These are phyloP conservation scores for Piedraia hortae DNA, from an alignment of 2,329 filamentous ascomycete genomes.

Conservation along the genomic window DNA sequence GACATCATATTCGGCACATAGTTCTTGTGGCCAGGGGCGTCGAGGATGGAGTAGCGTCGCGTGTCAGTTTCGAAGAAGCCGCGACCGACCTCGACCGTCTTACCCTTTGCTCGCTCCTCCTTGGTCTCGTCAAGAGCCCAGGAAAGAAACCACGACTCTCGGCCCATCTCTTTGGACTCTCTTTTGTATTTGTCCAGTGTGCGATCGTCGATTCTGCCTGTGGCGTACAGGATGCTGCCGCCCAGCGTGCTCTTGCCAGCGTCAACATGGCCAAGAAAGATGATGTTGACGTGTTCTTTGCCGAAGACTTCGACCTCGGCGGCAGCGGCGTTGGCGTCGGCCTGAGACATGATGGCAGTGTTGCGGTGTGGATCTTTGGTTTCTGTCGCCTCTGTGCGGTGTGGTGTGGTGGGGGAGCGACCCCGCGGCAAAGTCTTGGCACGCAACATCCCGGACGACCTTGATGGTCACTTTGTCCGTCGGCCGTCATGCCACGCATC, in stretches of 20 bases:
- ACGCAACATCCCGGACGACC: no score
- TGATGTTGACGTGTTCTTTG: slow-evolving; percentile 81
- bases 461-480: no score
- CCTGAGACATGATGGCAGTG: slow-evolving; percentile 62
- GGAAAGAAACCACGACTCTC: slow-evolving; percentile 96
- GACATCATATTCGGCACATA: slow-evolving; percentile 98
- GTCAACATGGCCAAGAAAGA: slow-evolving; percentile 95
- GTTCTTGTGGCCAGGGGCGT: slow-evolving; percentile 91
- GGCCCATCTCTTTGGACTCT: slow-evolving; percentile 83
- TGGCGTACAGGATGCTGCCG: slow-evolving; percentile 73
- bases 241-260: slow-evolving; percentile 92
- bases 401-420: no score
- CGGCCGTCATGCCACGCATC: no score
- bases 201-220: slow-evolving; percentile 97
- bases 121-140: slow-evolving; percentile 95
- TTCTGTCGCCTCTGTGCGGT: neutral
- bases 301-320: slow-evolving; percentile 85
- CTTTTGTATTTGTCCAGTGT: slow-evolving; percentile 96
- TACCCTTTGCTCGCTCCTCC: slow-evolving; percentile 86
- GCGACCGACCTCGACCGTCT: slow-evolving; percentile 89
- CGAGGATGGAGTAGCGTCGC: slow-evolving; percentile 82
- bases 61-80: slow-evolving; percentile 95
- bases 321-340: slow-evolving; percentile 53
- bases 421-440: no score
- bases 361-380: neutral